Evolutionary conservation across 1,284 basidiomycete species (phyloP).

Genomic region (Boletus sp.): DNA sequence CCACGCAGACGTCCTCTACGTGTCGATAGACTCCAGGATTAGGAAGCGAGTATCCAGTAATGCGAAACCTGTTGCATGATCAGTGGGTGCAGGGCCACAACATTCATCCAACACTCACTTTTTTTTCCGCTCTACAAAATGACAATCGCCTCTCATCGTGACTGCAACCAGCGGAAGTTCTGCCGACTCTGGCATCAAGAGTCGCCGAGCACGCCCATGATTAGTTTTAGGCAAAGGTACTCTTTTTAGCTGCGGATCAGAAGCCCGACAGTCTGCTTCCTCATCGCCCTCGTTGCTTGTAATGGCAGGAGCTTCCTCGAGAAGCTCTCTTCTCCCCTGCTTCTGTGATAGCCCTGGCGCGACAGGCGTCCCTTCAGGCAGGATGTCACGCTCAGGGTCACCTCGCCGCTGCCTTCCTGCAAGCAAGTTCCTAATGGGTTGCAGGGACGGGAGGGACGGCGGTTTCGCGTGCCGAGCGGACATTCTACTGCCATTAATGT

Average conservation of each 20-base stretch:
- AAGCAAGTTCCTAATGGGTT: slow-evolving; percentile 14
- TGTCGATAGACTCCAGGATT: slow-evolving; percentile 36
- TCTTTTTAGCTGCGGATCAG: slow-evolving; percentile 26
- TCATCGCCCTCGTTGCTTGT: slow-evolving; percentile 13
- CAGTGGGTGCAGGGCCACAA: slow-evolving; percentile 10
- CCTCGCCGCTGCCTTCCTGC: slow-evolving; percentile 12
- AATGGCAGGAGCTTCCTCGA: slow-evolving; percentile 10
- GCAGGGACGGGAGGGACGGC: slow-evolving; percentile 8
- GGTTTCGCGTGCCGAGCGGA: slow-evolving; percentile 3
- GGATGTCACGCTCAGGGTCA: slow-evolving; percentile 1
- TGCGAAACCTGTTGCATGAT: slow-evolving; percentile 33
- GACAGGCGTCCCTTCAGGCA: slow-evolving; percentile 1
- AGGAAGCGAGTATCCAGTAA: slow-evolving; percentile 45
- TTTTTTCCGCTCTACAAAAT: slow-evolving; percentile 44
- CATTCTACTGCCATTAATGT: neutral
- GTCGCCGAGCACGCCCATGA: slow-evolving; percentile 41
- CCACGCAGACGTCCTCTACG: slow-evolving; percentile 44
- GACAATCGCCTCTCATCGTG: slow-evolving; percentile 50
- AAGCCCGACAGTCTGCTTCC: slow-evolving; percentile 9
- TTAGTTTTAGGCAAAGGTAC: slow-evolving; percentile 41
- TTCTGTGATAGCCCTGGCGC: slow-evolving; percentile 6
- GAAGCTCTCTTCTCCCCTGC: slow-evolving; percentile 4
- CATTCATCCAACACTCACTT: slow-evolving; percentile 25
- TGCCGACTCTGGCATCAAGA: slow-evolving; percentile 39
- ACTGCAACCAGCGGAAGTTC: slow-evolving; percentile 44